A percentile compares a stretch with the other conserved stretches of the same genome.
These are phyloP conservation scores for Zygoascus sp. DNA, from an alignment of 1,139 yeast species.

Conservation along the genomic window DNA sequence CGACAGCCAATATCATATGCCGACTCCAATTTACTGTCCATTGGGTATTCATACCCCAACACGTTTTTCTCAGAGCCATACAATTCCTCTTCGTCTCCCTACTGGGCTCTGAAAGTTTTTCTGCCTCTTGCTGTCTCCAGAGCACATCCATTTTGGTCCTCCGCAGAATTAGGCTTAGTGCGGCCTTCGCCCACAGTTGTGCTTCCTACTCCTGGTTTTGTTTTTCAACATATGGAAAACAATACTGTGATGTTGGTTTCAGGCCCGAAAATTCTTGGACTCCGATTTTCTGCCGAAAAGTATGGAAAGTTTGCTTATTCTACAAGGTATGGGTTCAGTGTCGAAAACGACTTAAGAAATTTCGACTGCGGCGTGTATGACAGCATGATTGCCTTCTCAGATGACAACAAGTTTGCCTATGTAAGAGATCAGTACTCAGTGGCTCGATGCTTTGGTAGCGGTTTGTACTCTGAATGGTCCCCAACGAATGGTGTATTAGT, in stretches of 20 bases:
- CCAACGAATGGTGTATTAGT: constrained; percentile 29
- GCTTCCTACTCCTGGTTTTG: constrained; percentile 22
- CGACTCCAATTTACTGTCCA: constrained; percentile 26
- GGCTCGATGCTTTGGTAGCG: constrained; percentile 23
- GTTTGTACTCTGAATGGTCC: constrained; percentile 28
- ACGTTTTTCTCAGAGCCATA: constrained; percentile 31
- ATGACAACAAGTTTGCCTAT: constrained; percentile 19
- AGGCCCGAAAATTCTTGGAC: constrained; percentile 27
- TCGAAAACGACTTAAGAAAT: constrained; percentile 24
- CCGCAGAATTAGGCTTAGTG: constrained; percentile 18
- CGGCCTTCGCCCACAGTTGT: constrained; percentile 23
- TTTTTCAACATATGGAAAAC: constrained; percentile 22
- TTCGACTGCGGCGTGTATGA: constrained; percentile 25
- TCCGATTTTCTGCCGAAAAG: constrained; percentile 29
- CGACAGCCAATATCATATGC: constrained; percentile 27
- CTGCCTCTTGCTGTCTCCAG: constrained; percentile 24
- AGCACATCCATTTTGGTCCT: constrained; percentile 27
- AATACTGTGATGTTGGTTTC: constrained; percentile 29
- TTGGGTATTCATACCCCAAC: constrained; percentile 34
- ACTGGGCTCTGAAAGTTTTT: constrained; percentile 33
- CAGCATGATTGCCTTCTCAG: constrained; percentile 23
- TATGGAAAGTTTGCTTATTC: constrained; percentile 36
- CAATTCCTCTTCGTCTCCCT: constrained; percentile 35
- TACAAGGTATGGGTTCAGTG: constrained; percentile 32
- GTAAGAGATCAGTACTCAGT: constrained; percentile 24